Evolutionary conservation across 176 grass and related monocot genomes (phyloP), one percentile per base, ranked within the genome.

Genomic region (Cenchrus purpureus): DNA sequence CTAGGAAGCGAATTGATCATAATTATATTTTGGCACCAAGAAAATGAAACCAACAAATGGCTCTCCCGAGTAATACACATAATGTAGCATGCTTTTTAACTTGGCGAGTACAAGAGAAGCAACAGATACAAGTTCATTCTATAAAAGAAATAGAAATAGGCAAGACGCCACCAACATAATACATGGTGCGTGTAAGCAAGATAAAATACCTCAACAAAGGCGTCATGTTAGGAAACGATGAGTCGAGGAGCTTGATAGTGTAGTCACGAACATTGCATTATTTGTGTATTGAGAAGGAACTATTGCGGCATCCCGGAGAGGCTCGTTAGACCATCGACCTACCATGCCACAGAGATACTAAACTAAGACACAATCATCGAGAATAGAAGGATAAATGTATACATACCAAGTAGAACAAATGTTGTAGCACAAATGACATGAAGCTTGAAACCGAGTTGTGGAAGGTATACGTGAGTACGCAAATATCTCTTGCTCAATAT

Each of bases 401-500:
- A 51, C 40, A 55, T 91, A 94, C 92, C 83, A 91, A 65, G 31
- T 84, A 91, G 65, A 94, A 89, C 71, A 94, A 87, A 85, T 87
- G 86, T 79, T 94, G 92, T 74, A 94, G 86, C 20, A 94, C 89
- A 55, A n/a, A n/a, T n/a, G 46, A 91, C 89, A 46, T 91, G 92
- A 75, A 91, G 79, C 80, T 94, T 91, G 65, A 94, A 89, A 19
- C 89, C 89, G 22, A 89, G 89, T 67, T 91, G 86, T 94, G 89
- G 68, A 88, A 94, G 56, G 92, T 89, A 48, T 91, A 86, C 5
- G 89, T 94, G 64, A 94, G 66, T 14, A 94, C 92, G 89, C 92
- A 87, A 94, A 94, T 25, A 89, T 91, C 73, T 91, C 92, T 84
- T 89, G 89, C 79, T 94, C 89, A 49, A 91, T 91, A 32, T 44